Percentiles rank a stretch among this genome's conserved stretches.
Evolutionary conservation across 495 filamentous ascomycete species (phyloP).

Genomic region (Jackrogersella minutella): DNA sequence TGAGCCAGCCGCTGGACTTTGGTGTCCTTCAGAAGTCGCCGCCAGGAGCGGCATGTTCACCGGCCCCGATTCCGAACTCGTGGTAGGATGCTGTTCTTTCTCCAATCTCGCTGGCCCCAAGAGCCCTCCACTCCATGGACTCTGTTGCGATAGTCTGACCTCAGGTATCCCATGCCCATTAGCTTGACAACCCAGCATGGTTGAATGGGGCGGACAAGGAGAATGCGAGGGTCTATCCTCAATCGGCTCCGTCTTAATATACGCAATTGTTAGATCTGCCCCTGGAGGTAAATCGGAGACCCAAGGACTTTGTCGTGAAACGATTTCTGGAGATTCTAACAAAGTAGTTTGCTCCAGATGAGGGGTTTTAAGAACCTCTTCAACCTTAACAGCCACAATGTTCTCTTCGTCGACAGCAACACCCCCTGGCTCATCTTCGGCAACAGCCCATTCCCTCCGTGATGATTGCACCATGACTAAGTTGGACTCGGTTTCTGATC

Average conservation of each 20-base stretch:
- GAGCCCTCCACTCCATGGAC: constrained; percentile 34
- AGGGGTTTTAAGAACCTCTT: background rate
- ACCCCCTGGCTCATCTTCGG: background rate
- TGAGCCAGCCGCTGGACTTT: constrained; percentile 13
- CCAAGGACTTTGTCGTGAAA: constrained; percentile 9
- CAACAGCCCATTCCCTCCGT: constrained; percentile 15
- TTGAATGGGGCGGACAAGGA: background rate
- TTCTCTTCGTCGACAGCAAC: background rate
- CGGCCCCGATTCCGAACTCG: background rate
- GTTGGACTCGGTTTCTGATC: constrained; percentile 16
- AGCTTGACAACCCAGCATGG: background rate
- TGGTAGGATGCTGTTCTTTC: background rate
- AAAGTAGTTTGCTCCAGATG: background rate
- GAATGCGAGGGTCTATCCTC: background rate
- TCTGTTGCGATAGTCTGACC: constrained; percentile 41
- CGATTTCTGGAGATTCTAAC: background rate
- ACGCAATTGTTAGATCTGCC: constrained; percentile 3
- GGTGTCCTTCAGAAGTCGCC: background rate
- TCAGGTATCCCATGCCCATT: background rate
- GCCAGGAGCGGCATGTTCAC: background rate
- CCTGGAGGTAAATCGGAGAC: constrained; percentile 3
- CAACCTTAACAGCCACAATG: background rate
- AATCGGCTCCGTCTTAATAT: constrained; percentile 23
- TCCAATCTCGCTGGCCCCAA: background rate
- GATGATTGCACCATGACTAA: constrained; percentile 9